Evolutionary conservation across 129 eudicot species (phyloP).

Genomic region (Ambrosia trifida): DNA sequence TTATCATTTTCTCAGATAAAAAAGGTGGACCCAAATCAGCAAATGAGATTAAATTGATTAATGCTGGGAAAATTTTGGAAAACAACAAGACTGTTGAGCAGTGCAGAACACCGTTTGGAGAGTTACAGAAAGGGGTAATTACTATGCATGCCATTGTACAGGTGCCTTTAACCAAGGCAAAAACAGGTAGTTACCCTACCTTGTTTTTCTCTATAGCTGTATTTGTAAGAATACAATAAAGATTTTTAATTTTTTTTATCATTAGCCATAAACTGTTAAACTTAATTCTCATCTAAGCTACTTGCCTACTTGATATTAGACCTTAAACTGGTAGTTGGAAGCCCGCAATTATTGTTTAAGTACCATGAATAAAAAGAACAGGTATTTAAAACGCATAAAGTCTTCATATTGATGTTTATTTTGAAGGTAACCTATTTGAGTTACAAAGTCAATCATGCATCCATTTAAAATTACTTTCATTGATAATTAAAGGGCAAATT

Average conservation of each 20-base stretch:
- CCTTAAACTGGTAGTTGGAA: not conserved
- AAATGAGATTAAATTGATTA: constrained; percentile 77
- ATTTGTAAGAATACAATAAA: not conserved
- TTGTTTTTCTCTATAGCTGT: not conserved
- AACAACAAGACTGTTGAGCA: constrained; percentile 82
- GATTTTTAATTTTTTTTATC: not conserved
- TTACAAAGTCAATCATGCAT: not conserved
- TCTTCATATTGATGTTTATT: not conserved
- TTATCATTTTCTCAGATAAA: constrained; percentile 49
- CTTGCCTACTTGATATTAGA: not conserved
- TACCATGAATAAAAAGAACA: not conserved
- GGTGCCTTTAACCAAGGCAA: constrained; percentile 78
- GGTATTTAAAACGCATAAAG: constrained; percentile 1
- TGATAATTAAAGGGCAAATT: too few species aligned
- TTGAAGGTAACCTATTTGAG: constrained; percentile 2
- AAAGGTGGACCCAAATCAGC: constrained; percentile 76
- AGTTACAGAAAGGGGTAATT: constrained; percentile 79
- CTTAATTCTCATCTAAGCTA: constrained; percentile 10
- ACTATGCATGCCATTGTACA: constrained; percentile 98
- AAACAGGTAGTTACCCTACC: constrained; percentile 54
- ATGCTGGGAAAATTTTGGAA: constrained; percentile 86
- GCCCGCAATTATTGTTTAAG: not conserved
- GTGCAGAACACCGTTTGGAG: constrained; percentile 79
- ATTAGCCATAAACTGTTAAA: not conserved
- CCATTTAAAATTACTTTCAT: too few species aligned